These are phyloP conservation scores for Albifimbria verrucaria DNA, from an alignment of 2,329 filamentous ascomycete species.

Conservation along the genomic window DNA sequence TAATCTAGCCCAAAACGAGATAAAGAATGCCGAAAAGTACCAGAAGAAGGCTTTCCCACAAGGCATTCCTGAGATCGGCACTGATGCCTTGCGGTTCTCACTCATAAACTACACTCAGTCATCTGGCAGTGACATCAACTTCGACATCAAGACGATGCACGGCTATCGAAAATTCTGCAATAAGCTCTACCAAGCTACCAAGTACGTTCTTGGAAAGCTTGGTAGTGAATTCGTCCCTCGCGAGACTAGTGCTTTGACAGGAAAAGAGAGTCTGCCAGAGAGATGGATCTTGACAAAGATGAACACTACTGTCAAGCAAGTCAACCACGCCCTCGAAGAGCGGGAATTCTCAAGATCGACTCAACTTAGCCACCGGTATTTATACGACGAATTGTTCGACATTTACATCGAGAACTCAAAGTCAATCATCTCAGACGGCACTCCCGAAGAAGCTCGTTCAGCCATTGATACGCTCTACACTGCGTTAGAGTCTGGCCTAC, in stretches of 20 bases:
- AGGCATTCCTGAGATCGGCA: constrained; percentile 82
- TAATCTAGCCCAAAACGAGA: constrained; percentile 75
- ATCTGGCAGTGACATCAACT: constrained; percentile 67
- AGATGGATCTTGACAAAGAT: constrained; percentile 62
- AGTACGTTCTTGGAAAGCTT: constrained; percentile 76
- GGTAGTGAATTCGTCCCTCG: constrained; percentile 58
- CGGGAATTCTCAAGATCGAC: constrained; percentile 74
- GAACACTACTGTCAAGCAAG: constrained; percentile 65
- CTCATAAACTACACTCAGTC: constrained; percentile 83
- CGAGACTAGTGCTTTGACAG: constrained; percentile 18
- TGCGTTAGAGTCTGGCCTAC: constrained; percentile 71
- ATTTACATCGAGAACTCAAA: constrained; percentile 90
- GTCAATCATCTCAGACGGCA: constrained; percentile 73
- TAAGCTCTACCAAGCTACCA: constrained; percentile 85
- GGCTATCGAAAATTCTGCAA: constrained; percentile 88
- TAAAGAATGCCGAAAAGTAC: constrained; percentile 76
- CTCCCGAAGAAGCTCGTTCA: constrained; percentile 66
- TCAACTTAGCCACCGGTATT: constrained; percentile 70
- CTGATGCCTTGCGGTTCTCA: constrained; percentile 83
- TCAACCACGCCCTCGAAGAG: constrained; percentile 64
- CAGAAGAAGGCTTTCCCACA: constrained; percentile 84
- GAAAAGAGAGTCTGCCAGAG: constrained; percentile 29
- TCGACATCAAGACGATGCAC: constrained; percentile 82
- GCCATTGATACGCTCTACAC: constrained; percentile 80
- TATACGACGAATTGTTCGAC: constrained; percentile 74